Percentiles rank a stretch among this genome's conserved stretches.
These are phyloP conservation scores for Tricholoma furcatifolium DNA, from an alignment of 768 basidiomycete species.

Conservation along the genomic window DNA sequence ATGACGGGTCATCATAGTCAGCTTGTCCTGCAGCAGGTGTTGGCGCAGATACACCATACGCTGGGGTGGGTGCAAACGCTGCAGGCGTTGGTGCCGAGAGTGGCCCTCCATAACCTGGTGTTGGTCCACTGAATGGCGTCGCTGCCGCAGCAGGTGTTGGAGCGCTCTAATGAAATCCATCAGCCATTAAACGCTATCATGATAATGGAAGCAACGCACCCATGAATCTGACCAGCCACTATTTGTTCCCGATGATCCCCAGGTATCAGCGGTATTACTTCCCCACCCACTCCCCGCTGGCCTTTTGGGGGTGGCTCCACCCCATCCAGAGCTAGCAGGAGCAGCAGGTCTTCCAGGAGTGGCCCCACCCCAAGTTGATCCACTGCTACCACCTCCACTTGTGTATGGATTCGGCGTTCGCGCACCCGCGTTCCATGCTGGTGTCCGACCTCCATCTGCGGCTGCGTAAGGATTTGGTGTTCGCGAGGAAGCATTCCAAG, in stretches of 20 bases:
- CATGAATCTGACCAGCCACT: conserved; percentile 26
- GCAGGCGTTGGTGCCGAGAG: conserved; percentile 17
- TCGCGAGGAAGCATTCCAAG: conserved; percentile 60
- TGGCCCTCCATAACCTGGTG: conserved; percentile 29
- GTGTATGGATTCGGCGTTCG: conserved; percentile 74
- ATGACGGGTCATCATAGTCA: conserved; percentile 4
- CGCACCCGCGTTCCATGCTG: conserved; percentile 61
- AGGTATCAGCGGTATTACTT: conserved; percentile 17
- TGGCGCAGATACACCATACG: conserved; percentile 9
- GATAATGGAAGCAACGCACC: conserved; percentile 6
- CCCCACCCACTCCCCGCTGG: conserved; percentile 28
- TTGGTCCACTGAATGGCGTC: conserved; percentile 24
- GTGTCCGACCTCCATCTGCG: conserved; percentile 63
- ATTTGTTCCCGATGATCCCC: conserved; percentile 8
- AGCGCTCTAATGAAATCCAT: conserved; percentile 33
- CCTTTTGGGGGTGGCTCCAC: conserved; percentile 43
- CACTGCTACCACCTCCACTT: conserved; percentile 48
- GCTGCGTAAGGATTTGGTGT: conserved; percentile 72
- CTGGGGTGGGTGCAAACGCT: conserved; percentile 3
- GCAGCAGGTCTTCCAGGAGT: conserved; percentile 27
- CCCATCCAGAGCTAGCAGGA: conserved; percentile 29
- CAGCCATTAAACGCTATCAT: background rate
- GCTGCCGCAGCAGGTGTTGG: conserved; percentile 52
- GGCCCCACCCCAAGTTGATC: conserved; percentile 31
- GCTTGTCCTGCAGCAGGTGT: conserved; percentile 12